Conservation (phyloP, 2,329 filamentous ascomycete genomes). For the Venturia pyrina region DNA sequence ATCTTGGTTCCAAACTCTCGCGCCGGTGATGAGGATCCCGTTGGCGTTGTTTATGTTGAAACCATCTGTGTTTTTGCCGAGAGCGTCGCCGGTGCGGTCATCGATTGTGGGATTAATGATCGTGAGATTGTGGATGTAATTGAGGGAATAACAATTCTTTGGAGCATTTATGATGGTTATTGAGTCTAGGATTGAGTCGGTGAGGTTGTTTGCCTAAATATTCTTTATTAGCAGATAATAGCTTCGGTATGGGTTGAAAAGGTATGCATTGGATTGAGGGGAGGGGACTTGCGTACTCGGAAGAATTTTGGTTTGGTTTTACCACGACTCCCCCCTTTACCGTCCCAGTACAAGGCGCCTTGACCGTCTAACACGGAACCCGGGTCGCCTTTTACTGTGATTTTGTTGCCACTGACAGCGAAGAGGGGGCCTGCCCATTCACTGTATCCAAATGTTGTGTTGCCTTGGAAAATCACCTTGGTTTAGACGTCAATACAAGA, state of each 20-base stretch:
- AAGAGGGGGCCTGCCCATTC: slow-evolving; percentile 7
- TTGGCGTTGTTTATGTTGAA: slow-evolving; percentile 45
- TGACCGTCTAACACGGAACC: slow-evolving; percentile 45
- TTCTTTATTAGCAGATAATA: neutral
- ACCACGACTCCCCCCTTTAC: slow-evolving; percentile 31
- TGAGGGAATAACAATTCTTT: slow-evolving; percentile 30
- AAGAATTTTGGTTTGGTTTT: neutral
- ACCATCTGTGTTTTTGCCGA: slow-evolving; percentile 43
- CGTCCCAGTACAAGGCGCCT: slow-evolving; percentile 42
- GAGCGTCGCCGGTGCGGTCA: slow-evolving; percentile 43
- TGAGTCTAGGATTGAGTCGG: slow-evolving; percentile 17
- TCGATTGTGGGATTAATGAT: slow-evolving; percentile 45
- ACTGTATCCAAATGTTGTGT: neutral
- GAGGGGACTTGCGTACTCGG: neutral
- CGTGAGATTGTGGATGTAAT: slow-evolving; percentile 34
- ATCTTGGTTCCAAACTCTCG: slow-evolving; percentile 48
- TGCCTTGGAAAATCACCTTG: neutral
- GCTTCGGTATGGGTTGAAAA: neutral
- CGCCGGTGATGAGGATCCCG: slow-evolving; percentile 40
- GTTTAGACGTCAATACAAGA: neutral
- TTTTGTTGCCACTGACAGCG: slow-evolving; percentile 26
- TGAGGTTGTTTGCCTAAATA: slow-evolving; percentile 23
- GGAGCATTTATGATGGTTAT: slow-evolving; percentile 29
- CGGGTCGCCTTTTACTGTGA: slow-evolving; percentile 48
- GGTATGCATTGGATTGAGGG: too few species aligned